phyloP scores from a whole-genome alignment of 352 stramenopile genomes.

The Saprolegnia diclina region DNA sequence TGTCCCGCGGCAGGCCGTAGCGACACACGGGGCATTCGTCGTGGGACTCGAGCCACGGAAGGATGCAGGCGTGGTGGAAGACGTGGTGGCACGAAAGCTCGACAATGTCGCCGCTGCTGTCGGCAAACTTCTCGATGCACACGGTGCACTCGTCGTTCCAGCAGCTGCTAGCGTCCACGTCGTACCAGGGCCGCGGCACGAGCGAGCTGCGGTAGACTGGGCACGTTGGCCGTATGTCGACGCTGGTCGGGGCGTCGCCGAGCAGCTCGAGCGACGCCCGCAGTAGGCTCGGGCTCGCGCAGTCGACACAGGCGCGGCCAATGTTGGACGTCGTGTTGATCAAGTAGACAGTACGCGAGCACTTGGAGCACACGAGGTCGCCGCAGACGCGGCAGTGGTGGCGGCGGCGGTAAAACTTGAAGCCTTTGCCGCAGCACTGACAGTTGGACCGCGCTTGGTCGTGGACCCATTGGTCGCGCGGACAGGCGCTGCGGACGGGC shows the following conservation, averaged over 20 bases:
- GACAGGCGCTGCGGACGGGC: not conserved
- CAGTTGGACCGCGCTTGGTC: conserved; percentile 48
- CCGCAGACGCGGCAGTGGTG: conserved; percentile 73
- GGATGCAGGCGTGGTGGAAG: not conserved
- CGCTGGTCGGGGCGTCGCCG: not conserved
- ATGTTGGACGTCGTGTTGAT: conserved; percentile 13
- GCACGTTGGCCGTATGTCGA: not conserved
- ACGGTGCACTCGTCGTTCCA: not conserved
- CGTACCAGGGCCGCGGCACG: not conserved
- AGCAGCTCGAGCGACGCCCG: not conserved
- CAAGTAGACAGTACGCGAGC: conserved; percentile 31
- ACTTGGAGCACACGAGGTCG: conserved; percentile 64
- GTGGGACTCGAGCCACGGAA: not conserved
- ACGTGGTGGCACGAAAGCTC: not conserved
- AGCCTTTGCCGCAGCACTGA: conserved; percentile 49
- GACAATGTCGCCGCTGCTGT: not conserved
- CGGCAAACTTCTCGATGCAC: not conserved
- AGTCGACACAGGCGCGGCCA: not conserved
- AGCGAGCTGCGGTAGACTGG: not conserved
- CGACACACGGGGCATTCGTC: not conserved
- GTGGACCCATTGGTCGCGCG: conserved; percentile 38
- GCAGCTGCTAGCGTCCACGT: not conserved
- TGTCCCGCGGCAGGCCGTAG: not conserved
- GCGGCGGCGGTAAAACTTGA: conserved; percentile 47
- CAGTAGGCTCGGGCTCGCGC: not conserved